phyloP scores from a whole-genome alignment of 108 stramenopile species.

The Nitzschia palea region DNA sequence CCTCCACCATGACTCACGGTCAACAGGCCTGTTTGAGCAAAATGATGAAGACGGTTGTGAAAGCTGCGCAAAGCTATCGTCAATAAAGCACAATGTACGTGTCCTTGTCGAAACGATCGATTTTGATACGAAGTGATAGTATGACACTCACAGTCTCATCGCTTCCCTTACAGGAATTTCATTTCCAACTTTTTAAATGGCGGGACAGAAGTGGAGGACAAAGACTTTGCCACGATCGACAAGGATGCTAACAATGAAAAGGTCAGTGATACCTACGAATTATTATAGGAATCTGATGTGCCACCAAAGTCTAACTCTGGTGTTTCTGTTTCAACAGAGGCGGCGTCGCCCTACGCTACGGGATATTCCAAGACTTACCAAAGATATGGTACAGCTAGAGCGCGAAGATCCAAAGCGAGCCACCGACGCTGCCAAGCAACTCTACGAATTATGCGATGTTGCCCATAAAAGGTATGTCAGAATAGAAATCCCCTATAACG shows the following conservation, averaged over 20 bases:
- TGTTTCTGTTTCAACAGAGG: background rate
- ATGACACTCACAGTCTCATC: no score
- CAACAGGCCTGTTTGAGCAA: no score
- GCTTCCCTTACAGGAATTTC: conserved; percentile 1
- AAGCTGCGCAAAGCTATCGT: no score
- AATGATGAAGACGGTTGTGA: no score
- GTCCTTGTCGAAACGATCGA: background rate
- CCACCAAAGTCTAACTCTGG: background rate
- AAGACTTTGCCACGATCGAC: background rate
- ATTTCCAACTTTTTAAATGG: conserved; percentile 7
- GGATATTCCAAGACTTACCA: conserved; percentile 33
- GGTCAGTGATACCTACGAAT: background rate
- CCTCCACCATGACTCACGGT: no score
- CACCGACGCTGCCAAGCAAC: conserved; percentile 25
- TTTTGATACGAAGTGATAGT: background rate
- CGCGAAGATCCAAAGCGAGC: conserved; percentile 17
- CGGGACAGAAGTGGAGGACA: conserved; percentile 16
- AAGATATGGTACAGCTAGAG: conserved; percentile 20
- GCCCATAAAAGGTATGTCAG: conserved; percentile 43
- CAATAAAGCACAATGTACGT: no score
- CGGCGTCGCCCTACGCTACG: conserved; percentile 20
- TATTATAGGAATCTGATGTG: background rate
- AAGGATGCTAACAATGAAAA: conserved; percentile 10
- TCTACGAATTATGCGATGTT: conserved; percentile 45
- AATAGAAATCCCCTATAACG: no score